A percentile compares a stretch with the other conserved stretches of the same genome.
Conservation (phyloP, 2,329 filamentous ascomycete species). For the Penicillium sp. region DNA sequence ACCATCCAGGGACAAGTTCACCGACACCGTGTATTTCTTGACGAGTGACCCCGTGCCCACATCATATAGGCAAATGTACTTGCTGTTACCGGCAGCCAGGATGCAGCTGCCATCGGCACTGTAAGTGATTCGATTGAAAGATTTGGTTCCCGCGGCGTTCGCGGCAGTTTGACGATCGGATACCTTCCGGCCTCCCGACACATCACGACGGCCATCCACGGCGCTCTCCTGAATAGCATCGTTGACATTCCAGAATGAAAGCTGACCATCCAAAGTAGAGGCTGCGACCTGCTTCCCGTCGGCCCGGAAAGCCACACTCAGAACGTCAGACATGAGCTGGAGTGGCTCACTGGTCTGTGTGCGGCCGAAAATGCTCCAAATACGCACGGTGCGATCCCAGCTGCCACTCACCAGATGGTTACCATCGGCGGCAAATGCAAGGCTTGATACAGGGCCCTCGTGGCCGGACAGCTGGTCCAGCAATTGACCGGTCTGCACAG, state of each 20-base stretch:
- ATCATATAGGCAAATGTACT: slow-evolving; percentile 98
- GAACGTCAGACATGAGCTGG: slow-evolving; percentile 84
- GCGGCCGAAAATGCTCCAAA: slow-evolving; percentile 92
- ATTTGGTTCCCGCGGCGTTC: slow-evolving; percentile 84
- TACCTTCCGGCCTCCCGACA: slow-evolving; percentile 84
- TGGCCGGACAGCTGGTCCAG: slow-evolving; percentile 88
- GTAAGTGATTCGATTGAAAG: slow-evolving; percentile 81
- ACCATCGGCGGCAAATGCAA: slow-evolving; percentile 86
- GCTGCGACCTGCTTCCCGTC: slow-evolving; percentile 89
- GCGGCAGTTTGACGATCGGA: slow-evolving; percentile 86
- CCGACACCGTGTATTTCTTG: slow-evolving; percentile 91
- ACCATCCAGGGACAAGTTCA: slow-evolving; percentile 91
- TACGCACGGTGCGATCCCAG: slow-evolving; percentile 91
- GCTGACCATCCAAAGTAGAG: slow-evolving; percentile 85
- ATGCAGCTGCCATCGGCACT: slow-evolving; percentile 89
- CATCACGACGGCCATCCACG: slow-evolving; percentile 84
- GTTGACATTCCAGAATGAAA: slow-evolving; percentile 90
- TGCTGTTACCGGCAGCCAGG: slow-evolving; percentile 90
- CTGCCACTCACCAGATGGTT: slow-evolving; percentile 81
- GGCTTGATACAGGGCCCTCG: slow-evolving; percentile 83
- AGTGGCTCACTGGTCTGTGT: slow-evolving; percentile 94
- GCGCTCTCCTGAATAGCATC: slow-evolving; percentile 82
- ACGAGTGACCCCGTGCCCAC: slow-evolving; percentile 83
- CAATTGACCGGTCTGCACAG: slow-evolving; percentile 92
- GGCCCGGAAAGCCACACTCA: slow-evolving; percentile 79